phyloP scores from a whole-genome alignment of 345 rosid genomes.

The Mercurialis annua region DNA sequence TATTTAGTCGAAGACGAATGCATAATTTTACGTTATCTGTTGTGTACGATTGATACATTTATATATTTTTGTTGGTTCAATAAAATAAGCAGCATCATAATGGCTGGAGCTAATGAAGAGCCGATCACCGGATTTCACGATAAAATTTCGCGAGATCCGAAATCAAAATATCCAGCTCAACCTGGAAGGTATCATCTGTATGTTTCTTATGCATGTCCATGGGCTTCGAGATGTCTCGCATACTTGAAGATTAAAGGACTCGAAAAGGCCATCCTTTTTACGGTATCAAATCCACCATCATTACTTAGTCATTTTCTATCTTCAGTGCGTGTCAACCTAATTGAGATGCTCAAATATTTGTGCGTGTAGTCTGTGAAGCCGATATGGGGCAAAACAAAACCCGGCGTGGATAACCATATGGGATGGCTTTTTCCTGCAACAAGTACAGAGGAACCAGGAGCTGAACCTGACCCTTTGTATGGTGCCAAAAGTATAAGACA shows the following conservation, averaged over 20 bases:
- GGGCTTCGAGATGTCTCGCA: conserved; percentile 90
- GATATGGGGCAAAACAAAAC: conserved; percentile 83
- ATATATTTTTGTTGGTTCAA: neutral
- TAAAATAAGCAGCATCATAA: conserved; percentile 15
- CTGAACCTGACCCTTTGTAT: conserved; percentile 67
- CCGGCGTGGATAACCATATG: conserved; percentile 76
- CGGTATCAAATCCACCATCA: too few species aligned
- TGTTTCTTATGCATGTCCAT: conserved; percentile 90
- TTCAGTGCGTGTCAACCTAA: too few species aligned
- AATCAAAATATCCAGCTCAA: conserved; percentile 69
- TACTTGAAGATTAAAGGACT: conserved; percentile 86
- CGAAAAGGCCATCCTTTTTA: conserved; percentile 64
- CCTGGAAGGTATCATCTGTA: conserved; percentile 93
- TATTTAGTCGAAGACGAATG: too few species aligned
- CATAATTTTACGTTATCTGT: too few species aligned
- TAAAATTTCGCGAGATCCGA: conserved; percentile 52
- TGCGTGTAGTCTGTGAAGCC: conserved; percentile 79
- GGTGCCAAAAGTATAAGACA: conserved; percentile 74
- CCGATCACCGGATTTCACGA: conserved; percentile 73
- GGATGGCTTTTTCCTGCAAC: conserved; percentile 84
- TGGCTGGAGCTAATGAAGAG: conserved; percentile 84
- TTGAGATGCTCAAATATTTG: too few species aligned
- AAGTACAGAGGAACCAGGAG: conserved; percentile 65
- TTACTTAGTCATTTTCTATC: too few species aligned
- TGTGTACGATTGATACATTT: too few species aligned